Evolutionary conservation across 1,284 basidiomycete species (phyloP).

Genomic region (Mycena sp.): DNA sequence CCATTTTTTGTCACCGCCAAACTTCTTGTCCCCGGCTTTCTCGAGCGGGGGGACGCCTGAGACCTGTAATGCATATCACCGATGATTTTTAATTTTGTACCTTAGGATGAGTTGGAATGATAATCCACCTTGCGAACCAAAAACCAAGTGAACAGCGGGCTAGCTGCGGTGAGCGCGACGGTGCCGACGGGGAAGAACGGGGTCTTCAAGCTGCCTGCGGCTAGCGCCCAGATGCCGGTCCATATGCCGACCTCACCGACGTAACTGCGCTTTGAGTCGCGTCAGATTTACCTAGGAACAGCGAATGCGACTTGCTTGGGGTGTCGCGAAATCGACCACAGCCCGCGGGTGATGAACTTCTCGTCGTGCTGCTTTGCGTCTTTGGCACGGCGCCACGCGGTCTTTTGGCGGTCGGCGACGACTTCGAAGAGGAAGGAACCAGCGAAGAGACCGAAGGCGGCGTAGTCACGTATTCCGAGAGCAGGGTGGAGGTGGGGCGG

Average conservation of each 20-base stretch:
- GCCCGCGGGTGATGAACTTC: slow-evolving; percentile 75
- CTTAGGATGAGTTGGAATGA: background rate
- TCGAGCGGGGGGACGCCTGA: slow-evolving; percentile 81
- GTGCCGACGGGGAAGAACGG: slow-evolving; percentile 55
- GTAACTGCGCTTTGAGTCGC: slow-evolving; percentile 57
- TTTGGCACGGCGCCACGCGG: slow-evolving; percentile 70
- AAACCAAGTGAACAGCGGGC: slow-evolving; percentile 75
- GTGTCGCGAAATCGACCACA: slow-evolving; percentile 80
- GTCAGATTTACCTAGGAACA: slow-evolving; percentile 3
- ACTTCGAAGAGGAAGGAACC: slow-evolving; percentile 71
- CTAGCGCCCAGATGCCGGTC: slow-evolving; percentile 74
- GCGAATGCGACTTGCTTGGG: slow-evolving; percentile 69
- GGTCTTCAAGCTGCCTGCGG: slow-evolving; percentile 58
- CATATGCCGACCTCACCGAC: slow-evolving; percentile 82
- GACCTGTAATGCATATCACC: too few relatives aligned
- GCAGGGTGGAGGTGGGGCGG: slow-evolving; percentile 64
- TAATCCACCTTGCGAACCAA: slow-evolving; percentile 59
- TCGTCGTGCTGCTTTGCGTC: slow-evolving; percentile 78
- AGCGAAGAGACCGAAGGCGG: slow-evolving; percentile 66
- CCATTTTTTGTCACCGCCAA: slow-evolving; percentile 71
- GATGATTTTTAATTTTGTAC: too few relatives aligned
- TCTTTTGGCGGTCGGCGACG: slow-evolving; percentile 77
- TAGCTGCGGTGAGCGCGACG: slow-evolving; percentile 60
- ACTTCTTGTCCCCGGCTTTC: slow-evolving; percentile 71
- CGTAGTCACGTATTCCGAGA: slow-evolving; percentile 67